Evolutionary conservation across 176 grass and related monocot species (phyloP), one percentile per base, ranked within the genome.

Genomic region (Metroxylon sagu): DNA sequence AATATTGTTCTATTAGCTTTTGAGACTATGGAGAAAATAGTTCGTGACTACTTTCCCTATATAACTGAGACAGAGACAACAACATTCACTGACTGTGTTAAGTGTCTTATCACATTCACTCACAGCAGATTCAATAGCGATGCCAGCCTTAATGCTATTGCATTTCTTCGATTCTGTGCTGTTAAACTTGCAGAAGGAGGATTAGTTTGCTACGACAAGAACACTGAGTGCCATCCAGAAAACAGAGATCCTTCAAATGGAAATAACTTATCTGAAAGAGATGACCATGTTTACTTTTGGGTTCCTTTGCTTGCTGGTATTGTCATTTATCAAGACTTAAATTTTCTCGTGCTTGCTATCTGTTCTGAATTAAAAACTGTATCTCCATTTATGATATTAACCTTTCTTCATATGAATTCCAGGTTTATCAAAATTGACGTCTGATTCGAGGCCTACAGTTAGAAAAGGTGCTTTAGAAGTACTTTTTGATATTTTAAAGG

Each of bases 61-160:
- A 91, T 98, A 88, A 98, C 87, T 57, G 93, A 98, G 79, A 92
- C 93, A 16, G 93, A 98, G 52, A 82, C 87, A 52, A 98, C 70
- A 48, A 83, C 81, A 59, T 98, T 98, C 70, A 88, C 84, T 29
- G 93, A 98, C 74, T 98, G 93, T 76, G 87, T 92, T 21, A 80
- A 90, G 58, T 98, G 87, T 76, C 87, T 98, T 56, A 74, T 98
- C 69, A 66, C 93, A 53, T 98, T 98, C 74, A 98, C 87, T 56
- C 83, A 76, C 66, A 98, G 93, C 62, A 86, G 87, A 72, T 98
- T 92, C 68, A 98, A 66, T 71, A 98, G 87, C 30, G 93, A 98
- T 65, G 84, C 84, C 28, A 98, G 85, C 67, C 80, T 98, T 56
- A 98, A 98, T 49, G 87, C 93, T 72, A 98, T 98, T 48, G 87